Evolutionary conservation across 2,329 filamentous ascomycete genomes (phyloP).

Genomic region (Camptophora hylomeconis): DNA sequence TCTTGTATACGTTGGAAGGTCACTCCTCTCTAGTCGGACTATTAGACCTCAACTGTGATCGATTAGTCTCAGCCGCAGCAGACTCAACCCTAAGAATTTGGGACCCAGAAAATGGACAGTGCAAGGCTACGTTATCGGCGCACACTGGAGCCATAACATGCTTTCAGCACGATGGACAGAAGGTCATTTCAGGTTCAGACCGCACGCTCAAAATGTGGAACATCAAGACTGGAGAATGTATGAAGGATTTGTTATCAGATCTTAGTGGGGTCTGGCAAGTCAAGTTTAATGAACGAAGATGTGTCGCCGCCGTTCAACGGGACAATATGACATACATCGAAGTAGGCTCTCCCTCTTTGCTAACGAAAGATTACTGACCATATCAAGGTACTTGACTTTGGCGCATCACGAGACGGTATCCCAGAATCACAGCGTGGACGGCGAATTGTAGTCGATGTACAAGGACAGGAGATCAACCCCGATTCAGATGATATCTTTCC

Average conservation of each 20-base stretch:
- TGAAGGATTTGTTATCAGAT: conserved; percentile 84
- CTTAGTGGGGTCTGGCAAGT: conserved; percentile 98
- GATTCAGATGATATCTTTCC: conserved; percentile 9
- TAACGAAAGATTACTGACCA: conserved; percentile 12
- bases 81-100: conserved; percentile 93
- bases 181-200: conserved; percentile 93
- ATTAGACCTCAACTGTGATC: conserved; percentile 75
- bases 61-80: conserved; percentile 85
- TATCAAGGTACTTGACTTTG: conserved; percentile 84
- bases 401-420: conserved; percentile 78
- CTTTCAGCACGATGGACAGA: conserved; percentile 93
- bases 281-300: conserved; percentile 88
- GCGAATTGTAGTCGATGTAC: conserved; percentile 46
- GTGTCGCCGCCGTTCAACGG: conserved; percentile 90
- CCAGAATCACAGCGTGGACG: conserved; percentile 63
- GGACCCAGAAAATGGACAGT: conserved; percentile 87
- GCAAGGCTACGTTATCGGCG: conserved; percentile 77
- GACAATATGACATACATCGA: conserved; percentile 90
- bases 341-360: conserved; percentile 37
- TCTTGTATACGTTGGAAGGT: conserved; percentile 81
- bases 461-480: conserved; percentile 24
- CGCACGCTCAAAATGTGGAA: conserved; percentile 99
- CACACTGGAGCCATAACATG: conserved; percentile 97
- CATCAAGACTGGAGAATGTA: conserved; percentile 77
- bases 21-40: conserved; percentile 86